phyloP scores from a whole-genome alignment of 495 filamentous ascomycete species.

The Penicillium bovifimosum region DNA sequence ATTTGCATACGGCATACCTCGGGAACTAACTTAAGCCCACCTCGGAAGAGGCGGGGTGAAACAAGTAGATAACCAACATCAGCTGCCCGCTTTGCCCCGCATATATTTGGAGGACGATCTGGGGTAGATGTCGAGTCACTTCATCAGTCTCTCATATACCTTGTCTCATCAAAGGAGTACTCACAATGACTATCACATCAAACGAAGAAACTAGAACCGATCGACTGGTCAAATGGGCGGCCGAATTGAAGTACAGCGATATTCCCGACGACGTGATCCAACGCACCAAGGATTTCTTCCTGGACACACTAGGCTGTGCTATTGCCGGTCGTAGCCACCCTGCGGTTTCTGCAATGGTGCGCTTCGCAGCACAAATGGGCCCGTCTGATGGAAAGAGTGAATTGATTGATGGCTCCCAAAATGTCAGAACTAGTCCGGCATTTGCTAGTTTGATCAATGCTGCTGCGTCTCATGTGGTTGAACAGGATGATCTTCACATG shows the following conservation, averaged over 20 bases:
- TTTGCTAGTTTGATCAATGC: conserved; percentile 34
- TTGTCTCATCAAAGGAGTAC: not conserved
- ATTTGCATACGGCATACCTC: not conserved
- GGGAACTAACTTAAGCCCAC: not conserved
- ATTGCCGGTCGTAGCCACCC: conserved; percentile 33
- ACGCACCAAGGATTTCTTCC: conserved; percentile 34
- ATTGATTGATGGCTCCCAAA: conserved; percentile 24
- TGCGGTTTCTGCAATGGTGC: conserved; percentile 25
- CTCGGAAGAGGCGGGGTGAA: not conserved
- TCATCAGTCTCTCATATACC: not conserved
- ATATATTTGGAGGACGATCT: not conserved
- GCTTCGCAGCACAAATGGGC: conserved; percentile 28
- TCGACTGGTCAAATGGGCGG: conserved; percentile 23
- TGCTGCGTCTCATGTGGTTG: conserved; percentile 34
- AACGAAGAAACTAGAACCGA: conserved; percentile 18
- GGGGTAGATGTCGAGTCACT: not conserved
- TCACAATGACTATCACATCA: not conserved
- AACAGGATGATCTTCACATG: conserved; percentile 38
- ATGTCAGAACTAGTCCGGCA: conserved; percentile 23
- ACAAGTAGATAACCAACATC: not conserved
- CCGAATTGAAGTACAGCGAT: conserved; percentile 21
- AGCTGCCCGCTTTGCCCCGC: not conserved
- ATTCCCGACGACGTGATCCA: conserved; percentile 28
- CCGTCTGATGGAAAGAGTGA: conserved; percentile 29
- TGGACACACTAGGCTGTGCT: conserved; percentile 31